A percentile compares a stretch with the other conserved stretches of the same genome.
These are phyloP conservation scores for Citrus medica DNA, from an alignment of 345 rosid genomes.

Conservation along the genomic window DNA sequence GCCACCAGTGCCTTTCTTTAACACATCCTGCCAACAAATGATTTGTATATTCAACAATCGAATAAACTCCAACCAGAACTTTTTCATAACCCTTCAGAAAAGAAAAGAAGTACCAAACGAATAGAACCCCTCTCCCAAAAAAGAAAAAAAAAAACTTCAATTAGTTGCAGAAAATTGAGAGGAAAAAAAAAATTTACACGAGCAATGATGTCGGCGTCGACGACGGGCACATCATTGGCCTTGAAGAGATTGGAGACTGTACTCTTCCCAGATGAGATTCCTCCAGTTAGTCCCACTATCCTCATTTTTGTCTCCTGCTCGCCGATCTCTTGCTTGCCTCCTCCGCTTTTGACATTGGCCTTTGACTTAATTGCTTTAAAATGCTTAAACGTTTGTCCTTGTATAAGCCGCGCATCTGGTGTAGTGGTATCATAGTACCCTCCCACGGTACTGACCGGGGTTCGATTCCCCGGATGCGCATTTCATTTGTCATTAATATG, in stretches of 20 bases:
- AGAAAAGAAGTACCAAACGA: too few relatives aligned
- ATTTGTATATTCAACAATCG: too few relatives aligned
- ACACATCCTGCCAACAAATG: constrained; percentile 43
- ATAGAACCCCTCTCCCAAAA: too few relatives aligned
- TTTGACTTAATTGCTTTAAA: accelerated
- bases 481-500: accelerated
- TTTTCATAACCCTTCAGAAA: too few relatives aligned
- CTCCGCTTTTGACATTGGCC: neutral
- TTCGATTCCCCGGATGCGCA: constrained; percentile 97
- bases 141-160: neutral
- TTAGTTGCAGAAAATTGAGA: neutral
- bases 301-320: constrained; percentile 43
- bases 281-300: constrained; percentile 83
- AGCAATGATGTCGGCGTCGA: constrained; percentile 80
- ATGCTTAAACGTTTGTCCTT: accelerated
- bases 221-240: constrained; percentile 63
- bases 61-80: neutral
- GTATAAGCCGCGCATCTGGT: constrained; percentile 57
- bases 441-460: constrained; percentile 98
- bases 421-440: constrained; percentile 99
- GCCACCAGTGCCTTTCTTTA: constrained; percentile 61
- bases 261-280: constrained; percentile 90
- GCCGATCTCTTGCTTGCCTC: neutral
- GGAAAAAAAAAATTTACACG: constrained; percentile 38
- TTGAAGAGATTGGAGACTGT: constrained; percentile 81